These are phyloP conservation scores for Mortierella hygrophila DNA, from an alignment of 192 early-diverging fungal genomes.

Conservation along the genomic window DNA sequence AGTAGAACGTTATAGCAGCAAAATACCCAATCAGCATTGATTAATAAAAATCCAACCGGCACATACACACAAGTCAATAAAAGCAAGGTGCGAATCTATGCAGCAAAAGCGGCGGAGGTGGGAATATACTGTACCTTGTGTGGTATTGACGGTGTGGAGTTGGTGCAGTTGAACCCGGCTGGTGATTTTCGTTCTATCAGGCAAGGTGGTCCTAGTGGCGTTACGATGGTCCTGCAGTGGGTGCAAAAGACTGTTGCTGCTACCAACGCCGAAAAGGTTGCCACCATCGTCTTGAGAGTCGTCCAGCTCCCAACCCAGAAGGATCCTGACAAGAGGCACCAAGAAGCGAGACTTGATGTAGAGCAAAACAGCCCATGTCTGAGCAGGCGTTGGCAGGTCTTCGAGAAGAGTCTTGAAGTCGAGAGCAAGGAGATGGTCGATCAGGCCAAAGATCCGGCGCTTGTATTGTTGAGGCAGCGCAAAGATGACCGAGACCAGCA, in stretches of 20 bases:
- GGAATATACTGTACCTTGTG: constrained; percentile 18
- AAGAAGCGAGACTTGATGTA: constrained; percentile 11
- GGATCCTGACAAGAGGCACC: constrained; percentile 28
- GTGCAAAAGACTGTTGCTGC: neutral
- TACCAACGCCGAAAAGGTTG: neutral
- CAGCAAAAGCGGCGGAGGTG: neutral
- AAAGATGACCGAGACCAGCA: constrained; percentile 31
- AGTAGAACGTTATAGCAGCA: too few relatives aligned
- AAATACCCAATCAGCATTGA: neutral
- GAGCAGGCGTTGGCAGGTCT: constrained; percentile 22
- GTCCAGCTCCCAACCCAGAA: constrained; percentile 45
- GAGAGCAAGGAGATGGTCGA: constrained; percentile 25
- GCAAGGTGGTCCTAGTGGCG: constrained; percentile 7
- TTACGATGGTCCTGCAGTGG: constrained; percentile 28
- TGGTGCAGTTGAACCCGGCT: constrained; percentile 42
- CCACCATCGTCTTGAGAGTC: neutral
- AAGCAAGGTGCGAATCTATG: too few relatives aligned
- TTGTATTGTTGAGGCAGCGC: constrained; percentile 26
- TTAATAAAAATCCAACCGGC: neutral
- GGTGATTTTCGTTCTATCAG: constrained; percentile 46
- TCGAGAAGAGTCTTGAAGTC: constrained; percentile 25
- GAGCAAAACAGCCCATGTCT: constrained; percentile 13
- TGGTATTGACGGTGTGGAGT: constrained; percentile 21
- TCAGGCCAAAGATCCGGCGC: constrained; percentile 20
- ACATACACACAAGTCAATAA: neutral